These are phyloP conservation scores for Oropetium thomaeum DNA, from an alignment of 176 grass and related monocot species.

Conservation along the genomic window DNA sequence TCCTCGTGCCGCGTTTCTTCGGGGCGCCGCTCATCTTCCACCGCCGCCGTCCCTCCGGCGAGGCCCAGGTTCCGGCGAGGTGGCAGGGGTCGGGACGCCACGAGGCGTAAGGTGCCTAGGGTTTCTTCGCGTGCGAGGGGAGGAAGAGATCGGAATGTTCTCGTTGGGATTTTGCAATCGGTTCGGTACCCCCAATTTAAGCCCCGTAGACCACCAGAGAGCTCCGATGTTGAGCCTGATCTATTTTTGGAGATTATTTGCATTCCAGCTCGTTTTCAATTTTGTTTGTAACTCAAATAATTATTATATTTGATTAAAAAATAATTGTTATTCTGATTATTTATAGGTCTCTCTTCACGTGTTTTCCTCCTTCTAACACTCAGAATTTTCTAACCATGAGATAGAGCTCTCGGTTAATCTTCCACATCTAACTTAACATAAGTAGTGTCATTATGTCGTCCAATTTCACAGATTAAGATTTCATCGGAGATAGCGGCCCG, in stretches of 20 bases:
- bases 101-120: slow-evolving; percentile 26
- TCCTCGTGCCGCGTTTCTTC: slow-evolving; percentile 59
- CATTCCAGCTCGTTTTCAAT: neutral
- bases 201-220: neutral
- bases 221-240: neutral
- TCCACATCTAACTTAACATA: no score
- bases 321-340: no score
- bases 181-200: neutral
- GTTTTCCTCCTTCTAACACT: no score
- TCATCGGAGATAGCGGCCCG: no score
- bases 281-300: no score
- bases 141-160: neutral
- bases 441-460: no score
- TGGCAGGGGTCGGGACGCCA: neutral
- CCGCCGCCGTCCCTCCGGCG: neutral
- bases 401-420: no score
- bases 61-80: neutral
- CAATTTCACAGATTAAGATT: no score
- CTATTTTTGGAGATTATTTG: neutral
- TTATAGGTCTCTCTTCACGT: no score
- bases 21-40: slow-evolving; percentile 32
- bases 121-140: slow-evolving; percentile 26
- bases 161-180: slow-evolving; percentile 4
- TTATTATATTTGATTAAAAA: no score
- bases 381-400: no score